phyloP scores from a whole-genome alignment of 345 rosid genomes.

The Erodium maritimum region DNA sequence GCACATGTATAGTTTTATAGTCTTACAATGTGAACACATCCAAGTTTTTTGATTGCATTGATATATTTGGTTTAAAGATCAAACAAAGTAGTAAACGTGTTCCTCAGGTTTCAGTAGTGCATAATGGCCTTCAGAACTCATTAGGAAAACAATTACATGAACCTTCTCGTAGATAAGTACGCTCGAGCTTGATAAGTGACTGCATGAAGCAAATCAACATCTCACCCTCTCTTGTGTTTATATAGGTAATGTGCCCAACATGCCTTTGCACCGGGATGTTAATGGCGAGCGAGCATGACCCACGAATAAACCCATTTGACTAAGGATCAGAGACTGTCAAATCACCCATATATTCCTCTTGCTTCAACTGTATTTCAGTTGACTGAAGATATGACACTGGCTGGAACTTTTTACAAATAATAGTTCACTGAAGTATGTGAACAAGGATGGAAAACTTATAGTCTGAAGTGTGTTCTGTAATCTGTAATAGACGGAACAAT shows the following conservation, averaged over 20 bases:
- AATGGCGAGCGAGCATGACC: constrained; percentile 80
- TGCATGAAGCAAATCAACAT: background rate
- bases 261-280: constrained; percentile 80
- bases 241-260: constrained; percentile 86
- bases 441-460: background rate
- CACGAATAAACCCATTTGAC: constrained; percentile 67
- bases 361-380: too few relatives aligned
- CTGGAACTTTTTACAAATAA: background rate
- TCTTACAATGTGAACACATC: background rate
- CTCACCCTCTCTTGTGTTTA: constrained; percentile 5
- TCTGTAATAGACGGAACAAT: too few relatives aligned
- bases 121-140: background rate
- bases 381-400: too few relatives aligned
- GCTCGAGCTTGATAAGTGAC: background rate
- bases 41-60: background rate
- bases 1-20: too few relatives aligned
- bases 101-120: background rate
- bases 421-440: background rate
- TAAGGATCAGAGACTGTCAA: constrained; percentile 13
- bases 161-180: background rate
- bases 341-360: background rate
- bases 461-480: too few relatives aligned
- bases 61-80: background rate
- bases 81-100: background rate
- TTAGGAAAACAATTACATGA: background rate